Percentiles rank a stretch among this genome's conserved stretches.
These are phyloP conservation scores for Hypsizygus ulmarius DNA, from an alignment of 1,284 basidiomycete species.

Conservation along the genomic window DNA sequence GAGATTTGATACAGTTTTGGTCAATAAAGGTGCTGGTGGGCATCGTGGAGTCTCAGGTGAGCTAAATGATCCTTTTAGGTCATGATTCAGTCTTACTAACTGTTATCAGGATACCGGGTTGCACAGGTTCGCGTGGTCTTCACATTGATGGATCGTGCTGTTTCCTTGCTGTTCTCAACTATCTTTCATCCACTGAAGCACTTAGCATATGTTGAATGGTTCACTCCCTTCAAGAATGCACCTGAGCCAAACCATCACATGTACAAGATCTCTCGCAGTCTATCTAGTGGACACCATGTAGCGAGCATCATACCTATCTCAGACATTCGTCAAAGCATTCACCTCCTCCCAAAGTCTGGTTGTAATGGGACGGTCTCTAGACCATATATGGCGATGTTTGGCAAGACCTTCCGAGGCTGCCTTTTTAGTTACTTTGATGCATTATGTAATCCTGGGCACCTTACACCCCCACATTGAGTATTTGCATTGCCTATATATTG, in stretches of 20 bases:
- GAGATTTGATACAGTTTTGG: constrained; percentile 19
- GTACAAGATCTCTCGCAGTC: constrained; percentile 13
- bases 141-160: constrained; percentile 6
- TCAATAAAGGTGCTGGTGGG: not conserved
- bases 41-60: constrained; percentile 10
- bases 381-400: too few relatives aligned
- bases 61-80: not conserved
- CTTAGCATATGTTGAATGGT: constrained; percentile 23
- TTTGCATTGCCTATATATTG: too few relatives aligned
- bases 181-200: constrained; percentile 8
- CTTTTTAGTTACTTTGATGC: too few relatives aligned
- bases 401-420: too few relatives aligned
- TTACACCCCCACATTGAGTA: too few relatives aligned
- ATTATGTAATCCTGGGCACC: too few relatives aligned
- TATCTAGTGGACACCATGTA: constrained; percentile 9
- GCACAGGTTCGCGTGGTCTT: constrained; percentile 18
- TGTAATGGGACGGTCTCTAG: too few relatives aligned
- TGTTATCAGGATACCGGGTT: constrained; percentile 8
- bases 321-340: constrained; percentile 20
- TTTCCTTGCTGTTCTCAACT: constrained; percentile 4
- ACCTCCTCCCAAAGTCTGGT: constrained; percentile 24
- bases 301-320: constrained; percentile 21
- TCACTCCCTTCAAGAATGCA: constrained; percentile 9
- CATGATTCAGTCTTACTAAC: not conserved
- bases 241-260: constrained; percentile 15